phyloP scores from a whole-genome alignment of 2,329 filamentous ascomycete species.

The Pestalotiopsis sp. region DNA sequence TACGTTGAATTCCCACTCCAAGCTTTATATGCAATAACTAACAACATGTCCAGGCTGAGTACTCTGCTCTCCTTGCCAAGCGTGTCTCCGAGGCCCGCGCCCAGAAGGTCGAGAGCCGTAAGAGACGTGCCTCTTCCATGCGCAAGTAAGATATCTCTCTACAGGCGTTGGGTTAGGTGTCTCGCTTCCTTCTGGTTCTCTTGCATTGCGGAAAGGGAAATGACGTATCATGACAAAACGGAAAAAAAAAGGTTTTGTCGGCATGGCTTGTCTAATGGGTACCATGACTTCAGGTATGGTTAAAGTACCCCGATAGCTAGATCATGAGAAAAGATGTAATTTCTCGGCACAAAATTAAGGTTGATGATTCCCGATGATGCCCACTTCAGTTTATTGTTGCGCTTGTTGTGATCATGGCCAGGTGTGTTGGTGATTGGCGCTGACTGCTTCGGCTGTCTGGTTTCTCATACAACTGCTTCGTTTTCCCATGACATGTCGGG shows the following conservation, averaged over 20 bases:
- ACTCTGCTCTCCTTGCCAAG: constrained; percentile 94
- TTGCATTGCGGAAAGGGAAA: constrained; percentile 32
- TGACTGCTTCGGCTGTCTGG: too few species aligned
- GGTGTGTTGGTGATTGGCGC: too few species aligned
- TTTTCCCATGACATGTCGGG: too few species aligned
- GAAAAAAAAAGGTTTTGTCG: constrained; percentile 10
- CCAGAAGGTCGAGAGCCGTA: constrained; percentile 90
- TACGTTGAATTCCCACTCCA: too few species aligned
- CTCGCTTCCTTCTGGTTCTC: constrained; percentile 36
- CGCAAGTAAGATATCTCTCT: constrained; percentile 68
- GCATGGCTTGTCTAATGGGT: constrained; percentile 10
- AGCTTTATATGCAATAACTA: too few species aligned
- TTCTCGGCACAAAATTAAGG: constrained; percentile 15
- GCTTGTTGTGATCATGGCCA: neutral
- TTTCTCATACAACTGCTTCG: too few species aligned
- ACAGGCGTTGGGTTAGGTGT: constrained; percentile 36
- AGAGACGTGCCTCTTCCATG: constrained; percentile 96
- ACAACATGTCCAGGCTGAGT: constrained; percentile 76
- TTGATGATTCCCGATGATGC: constrained; percentile 14
- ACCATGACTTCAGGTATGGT: constrained; percentile 2
- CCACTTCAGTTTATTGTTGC: neutral
- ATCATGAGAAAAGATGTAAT: constrained; percentile 15
- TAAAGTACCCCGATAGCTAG: constrained; percentile 10
- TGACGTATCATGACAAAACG: constrained; percentile 32
- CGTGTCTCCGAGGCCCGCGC: constrained; percentile 96